Conservation (phyloP, 208 protist species). For the Wallacemonas sp. region DNA sequence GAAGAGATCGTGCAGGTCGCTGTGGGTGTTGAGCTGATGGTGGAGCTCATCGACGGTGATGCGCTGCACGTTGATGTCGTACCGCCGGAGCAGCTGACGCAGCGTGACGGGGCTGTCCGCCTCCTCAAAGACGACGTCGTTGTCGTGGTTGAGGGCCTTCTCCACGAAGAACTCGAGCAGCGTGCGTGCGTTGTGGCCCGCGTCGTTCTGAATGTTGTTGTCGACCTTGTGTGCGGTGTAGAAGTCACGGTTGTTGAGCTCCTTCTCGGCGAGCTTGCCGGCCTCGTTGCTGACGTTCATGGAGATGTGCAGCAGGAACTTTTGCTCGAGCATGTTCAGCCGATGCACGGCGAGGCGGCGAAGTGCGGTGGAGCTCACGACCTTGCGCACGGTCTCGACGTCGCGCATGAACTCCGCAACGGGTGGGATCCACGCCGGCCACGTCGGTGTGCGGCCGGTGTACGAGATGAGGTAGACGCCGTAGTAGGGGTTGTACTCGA, state of each 20-base stretch:
- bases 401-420: conserved; percentile 87
- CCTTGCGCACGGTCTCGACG: conserved; percentile 62
- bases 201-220: conserved; percentile 89
- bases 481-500: conserved; percentile 92
- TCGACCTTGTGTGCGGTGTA: conserved; percentile 92
- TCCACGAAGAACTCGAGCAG: conserved; percentile 91
- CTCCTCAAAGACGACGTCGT: conserved; percentile 90
- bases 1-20: conserved; percentile 73
- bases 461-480: conserved; percentile 82
- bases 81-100: conserved; percentile 66
- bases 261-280: conserved; percentile 76
- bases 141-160: conserved; percentile 85
- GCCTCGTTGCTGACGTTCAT: conserved; percentile 91
- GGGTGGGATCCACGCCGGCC: conserved; percentile 75
- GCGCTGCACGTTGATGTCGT: conserved; percentile 72
- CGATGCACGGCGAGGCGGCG: conserved; percentile 87
- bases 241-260: conserved; percentile 91
- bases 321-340: conserved; percentile 89
- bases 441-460: conserved; percentile 64
- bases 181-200: conserved; percentile 84
- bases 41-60: conserved; percentile 90
- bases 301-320: conserved; percentile 92
- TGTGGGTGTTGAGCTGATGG: conserved; percentile 71
- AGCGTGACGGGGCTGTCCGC: conserved; percentile 80
- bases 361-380: conserved; percentile 50